phyloP scores from a whole-genome alignment of 2,329 filamentous ascomycete genomes.

The Alternaria alternata region DNA sequence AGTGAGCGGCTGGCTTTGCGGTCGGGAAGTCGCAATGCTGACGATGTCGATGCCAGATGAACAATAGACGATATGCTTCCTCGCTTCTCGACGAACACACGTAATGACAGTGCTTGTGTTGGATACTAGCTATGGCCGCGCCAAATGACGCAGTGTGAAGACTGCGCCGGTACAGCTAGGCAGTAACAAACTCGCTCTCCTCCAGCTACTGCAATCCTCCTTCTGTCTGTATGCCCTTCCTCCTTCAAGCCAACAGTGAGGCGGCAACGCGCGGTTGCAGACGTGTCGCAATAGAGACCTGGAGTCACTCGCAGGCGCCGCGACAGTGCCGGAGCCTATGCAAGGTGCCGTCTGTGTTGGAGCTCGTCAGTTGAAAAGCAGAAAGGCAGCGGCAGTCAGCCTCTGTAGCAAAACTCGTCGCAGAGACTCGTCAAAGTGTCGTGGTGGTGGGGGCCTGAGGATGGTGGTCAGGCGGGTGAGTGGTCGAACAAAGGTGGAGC shows the following conservation, averaged over 20 bases:
- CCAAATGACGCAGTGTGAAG: slow-evolving; percentile 42
- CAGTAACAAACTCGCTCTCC: slow-evolving; percentile 46
- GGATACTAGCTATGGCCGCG: slow-evolving; percentile 59
- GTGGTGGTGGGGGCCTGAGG: slow-evolving; percentile 10
- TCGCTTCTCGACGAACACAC: slow-evolving; percentile 51
- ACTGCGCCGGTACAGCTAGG: slow-evolving; percentile 43
- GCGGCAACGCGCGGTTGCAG: slow-evolving; percentile 29
- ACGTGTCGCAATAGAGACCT: slow-evolving; percentile 13
- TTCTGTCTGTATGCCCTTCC: slow-evolving; percentile 36
- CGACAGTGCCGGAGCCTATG: slow-evolving; percentile 1
- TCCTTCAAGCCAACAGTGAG: slow-evolving; percentile 39
- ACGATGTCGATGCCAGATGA: slow-evolving; percentile 41
- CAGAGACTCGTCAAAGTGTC: not conserved
- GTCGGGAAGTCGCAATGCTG: slow-evolving; percentile 36
- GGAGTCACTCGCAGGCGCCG: slow-evolving; percentile 5
- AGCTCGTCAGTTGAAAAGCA: not conserved
- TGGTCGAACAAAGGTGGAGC: slow-evolving; percentile 10
- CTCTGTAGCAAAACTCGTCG: not conserved
- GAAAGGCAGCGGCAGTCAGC: not conserved
- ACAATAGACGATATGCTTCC: slow-evolving; percentile 52
- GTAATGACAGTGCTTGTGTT: slow-evolving; percentile 54
- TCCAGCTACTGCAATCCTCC: slow-evolving; percentile 45
- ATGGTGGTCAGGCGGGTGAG: slow-evolving; percentile 13
- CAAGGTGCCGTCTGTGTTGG: slow-evolving; percentile 5
- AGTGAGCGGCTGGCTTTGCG: slow-evolving; percentile 34